Evolutionary conservation across 2,329 filamentous ascomycete species (phyloP), one percentile per base, ranked within the genome.

Genomic region (Penicillium decumbens): DNA sequence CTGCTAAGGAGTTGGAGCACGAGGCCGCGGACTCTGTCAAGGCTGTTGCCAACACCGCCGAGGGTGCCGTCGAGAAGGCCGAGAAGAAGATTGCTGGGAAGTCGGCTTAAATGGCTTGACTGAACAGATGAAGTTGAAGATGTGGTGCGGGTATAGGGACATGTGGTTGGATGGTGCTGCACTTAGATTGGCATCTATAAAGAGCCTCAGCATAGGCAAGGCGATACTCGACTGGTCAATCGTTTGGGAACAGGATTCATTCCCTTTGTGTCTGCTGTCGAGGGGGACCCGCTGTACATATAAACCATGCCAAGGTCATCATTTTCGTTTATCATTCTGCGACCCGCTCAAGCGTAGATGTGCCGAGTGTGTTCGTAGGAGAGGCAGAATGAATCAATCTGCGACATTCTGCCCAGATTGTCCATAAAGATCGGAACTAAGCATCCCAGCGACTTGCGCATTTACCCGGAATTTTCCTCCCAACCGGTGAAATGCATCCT

Each of bases 1-100:
- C 72, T 10, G 62, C 68, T 43, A 71, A 72, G 61, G 65, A 69
- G 24, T 41, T 74, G 47, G 66, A 64, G 46, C 58, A 69, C 12
- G 69, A 72, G 43, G 58, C 66, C 20, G 65, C 59, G n/a, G 68
- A 63, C 25, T 58, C 67, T 25, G 69, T 60, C 37, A 72, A 72
- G 65, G 55, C 58, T 6, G 62, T 57, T 23, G 67, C 51, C n/a
- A 30, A 56, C 12, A 56, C 63, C 53, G 56, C 60, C n/a, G 60
- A 70, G 54, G 62, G 63, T 30, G 64, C 56, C 41, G 65, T 70
- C 12, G 70, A 67, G 61, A 37, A 25, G 32, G 50, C 41, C 12
- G 48, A 71, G 15, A 70, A 67, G 61, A 37, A 25, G 32, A 46
- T 39, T n/a, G 48, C 24, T n/a, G 47, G 57, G 49, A 61, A 62